Evolutionary conservation across 768 basidiomycete species (phyloP), one percentile per base, ranked within the genome.

Genomic region (Lentinula sp.): DNA sequence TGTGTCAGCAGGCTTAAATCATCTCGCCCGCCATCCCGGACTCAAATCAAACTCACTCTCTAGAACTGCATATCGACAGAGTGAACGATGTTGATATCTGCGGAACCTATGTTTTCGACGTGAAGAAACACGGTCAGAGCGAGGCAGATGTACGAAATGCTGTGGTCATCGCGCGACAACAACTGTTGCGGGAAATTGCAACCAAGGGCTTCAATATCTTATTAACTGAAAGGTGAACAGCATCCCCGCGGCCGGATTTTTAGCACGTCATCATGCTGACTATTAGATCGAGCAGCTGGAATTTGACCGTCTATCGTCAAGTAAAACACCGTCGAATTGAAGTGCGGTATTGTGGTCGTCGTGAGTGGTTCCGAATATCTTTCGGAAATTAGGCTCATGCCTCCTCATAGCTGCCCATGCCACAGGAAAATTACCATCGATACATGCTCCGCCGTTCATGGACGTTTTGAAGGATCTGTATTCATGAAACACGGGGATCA

Each of bases 291-390:
- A 53, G 54, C 66, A 90, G 89, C 63, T 91, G 89, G 89, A 75
- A 75, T 39, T 67, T 88, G 56, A 89, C 87, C 5, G 71, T 87
- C 23, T 78, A 85, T 66, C 86, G 88, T 60, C 82, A 77, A 66
- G 85, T 80, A 57, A 84, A 83, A 66, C 74, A 74, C 35, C 78
- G 87, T 72, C 82, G 91, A 32, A 76, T 89, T 40, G 84, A 89
- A 68, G 82, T 92, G 18, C 79, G 81, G 62, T 92, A 93, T 71
- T 78, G 70, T 60, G 90, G 84, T 5, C 79, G 86, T 63, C 86
- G 82, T 82, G 67, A 70, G 78, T 69, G 39, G 55, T 21, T 42
- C 13, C 48, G 32, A 39, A 34, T 50, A 37, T 31, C 64, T 40
- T 28, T 8, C 51, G 32, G 39, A 37, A 49, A 21, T 42, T 58